Evolutionary conservation across 257 asterid species (phyloP), one percentile per base, ranked within the genome.

Genomic region (Rhazya stricta): DNA sequence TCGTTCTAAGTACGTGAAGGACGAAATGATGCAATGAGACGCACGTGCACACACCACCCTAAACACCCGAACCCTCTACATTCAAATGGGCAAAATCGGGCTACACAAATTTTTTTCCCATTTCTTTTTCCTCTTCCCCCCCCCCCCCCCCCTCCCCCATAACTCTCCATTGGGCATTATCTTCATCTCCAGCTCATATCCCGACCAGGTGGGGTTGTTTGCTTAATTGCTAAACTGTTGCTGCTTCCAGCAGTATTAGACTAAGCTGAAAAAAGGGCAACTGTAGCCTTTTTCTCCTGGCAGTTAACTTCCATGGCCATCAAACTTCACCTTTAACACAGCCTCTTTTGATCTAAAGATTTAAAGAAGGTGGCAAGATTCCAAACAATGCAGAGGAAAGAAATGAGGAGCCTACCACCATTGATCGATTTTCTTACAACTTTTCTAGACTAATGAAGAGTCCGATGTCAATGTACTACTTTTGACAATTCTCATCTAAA

Each of bases 1-100:
- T 81, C 58, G 46, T 46, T 71, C 41, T 42, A 66, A 7, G 50
- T 53, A 60, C 43, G 41, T 67, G 30, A 43, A 56, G 75, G 81
- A 32, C 62, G 62, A 34, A 42, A 78, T 73, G 62, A 78, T 78
- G 48, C 53, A 3, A 23, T 19, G 18, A 19, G 27, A 41, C 72
- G 32, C 81, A 48, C 77, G 73, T 77, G 71, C 80, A 67, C 46
- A 41, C 30, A 12, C 74, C 74, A 29, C 19, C 16, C 74, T 34
- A 18, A 63, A 34, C 69, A 34, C 58, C 9, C 25, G 58, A 51
- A 51, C 27, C 58, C 5, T 51, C 58, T 51, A 51, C 69, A 18
- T 30, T 61, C n/a, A 32, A 61, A 61, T 27, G 36, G 63, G 65
- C 60, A 53, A 53, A 53, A n/a, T n/a, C n/a, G n/a, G n/a, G n/a